phyloP scores from a whole-genome alignment of 2,329 filamentous ascomycete genomes.

The Aspergillus luchuensis region DNA sequence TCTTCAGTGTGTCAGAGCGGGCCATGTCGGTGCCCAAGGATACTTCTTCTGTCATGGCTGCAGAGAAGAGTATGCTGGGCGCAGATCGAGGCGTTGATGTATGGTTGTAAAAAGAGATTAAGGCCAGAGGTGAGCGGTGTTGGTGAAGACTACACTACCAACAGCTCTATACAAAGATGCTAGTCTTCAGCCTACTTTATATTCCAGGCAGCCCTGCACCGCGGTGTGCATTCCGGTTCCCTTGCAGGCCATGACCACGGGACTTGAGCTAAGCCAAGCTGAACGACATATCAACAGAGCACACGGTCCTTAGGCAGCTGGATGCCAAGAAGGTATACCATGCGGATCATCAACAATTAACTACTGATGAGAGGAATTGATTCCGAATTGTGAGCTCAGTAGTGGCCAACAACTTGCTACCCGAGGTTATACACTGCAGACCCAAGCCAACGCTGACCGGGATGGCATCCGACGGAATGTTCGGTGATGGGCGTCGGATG shows the following conservation, averaged over 20 bases:
- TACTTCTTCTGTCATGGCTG: not conserved
- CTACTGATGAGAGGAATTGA: slow-evolving; percentile 10
- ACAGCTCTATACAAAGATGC: not conserved
- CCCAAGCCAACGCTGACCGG: not conserved
- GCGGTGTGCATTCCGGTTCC: not conserved
- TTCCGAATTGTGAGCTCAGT: slow-evolving; percentile 4
- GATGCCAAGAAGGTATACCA: not conserved
- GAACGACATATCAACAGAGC: not conserved
- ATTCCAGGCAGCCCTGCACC: not conserved
- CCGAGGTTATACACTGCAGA: slow-evolving; percentile 15
- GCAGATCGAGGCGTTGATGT: not conserved
- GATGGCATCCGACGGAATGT: slow-evolving; percentile 3
- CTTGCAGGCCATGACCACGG: not conserved
- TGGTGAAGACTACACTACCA: not conserved
- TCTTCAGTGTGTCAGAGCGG: not conserved
- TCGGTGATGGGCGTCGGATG: not conserved
- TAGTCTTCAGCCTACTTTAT: not conserved
- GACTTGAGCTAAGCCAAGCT: not conserved
- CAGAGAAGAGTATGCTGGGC: not conserved
- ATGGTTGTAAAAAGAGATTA: not conserved
- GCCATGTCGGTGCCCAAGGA: not conserved
- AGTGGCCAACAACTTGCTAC: not conserved
- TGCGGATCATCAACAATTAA: slow-evolving; percentile 3
- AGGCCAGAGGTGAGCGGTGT: not conserved
- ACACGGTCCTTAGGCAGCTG: not conserved